Evolutionary conservation across 441 rosid species (phyloP), one percentile per base, ranked within the genome.

Genomic region (Pelargonium hybrid): DNA sequence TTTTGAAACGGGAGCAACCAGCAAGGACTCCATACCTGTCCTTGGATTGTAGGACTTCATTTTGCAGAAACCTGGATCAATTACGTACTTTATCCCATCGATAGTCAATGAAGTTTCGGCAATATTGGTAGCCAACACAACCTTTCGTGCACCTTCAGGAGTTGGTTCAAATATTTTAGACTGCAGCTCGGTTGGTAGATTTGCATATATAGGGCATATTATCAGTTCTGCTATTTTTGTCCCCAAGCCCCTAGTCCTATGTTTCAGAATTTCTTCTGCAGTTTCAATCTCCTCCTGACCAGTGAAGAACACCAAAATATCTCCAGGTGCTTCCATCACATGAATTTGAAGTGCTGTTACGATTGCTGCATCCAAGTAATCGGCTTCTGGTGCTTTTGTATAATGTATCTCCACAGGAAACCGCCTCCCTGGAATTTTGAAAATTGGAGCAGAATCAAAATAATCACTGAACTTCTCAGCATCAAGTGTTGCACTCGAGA

Each of bases 211-310:
- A 0, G 98, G 98, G 78, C 99, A 94, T 69, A 94, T 90, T 45
- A 94, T 90, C 64, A 92, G 85, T 69, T 94, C 99, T 0, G 93
- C 91, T 74, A 92, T 94, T 81, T 90, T 92, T 34, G 98, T 84
- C 71, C 99, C 98, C 77, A 89, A 77, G 41, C 93, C 95, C 82
- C 88, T 88, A 65, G 87, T 87, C 80, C 98, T 85, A 15, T 88
- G 93, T 84, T 90, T 95, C 83, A 95, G 79, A 74, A 83, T 89
- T 84, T 92, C 97, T 75, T 95, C 98, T 13, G 94, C 96, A n/a
- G 97, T 78, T 84, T 95, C 99, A 71, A 94, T 94, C 87, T 94
- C 99, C 74, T 95, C 95, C 79, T 95, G 98, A 78, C 98, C 98
- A 45, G 99, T 92, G 52, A 94, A 66, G 71, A 94, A 94, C 47